phyloP scores from a whole-genome alignment of 2,329 filamentous ascomycete species.

The Sporothrix schenckii region DNA sequence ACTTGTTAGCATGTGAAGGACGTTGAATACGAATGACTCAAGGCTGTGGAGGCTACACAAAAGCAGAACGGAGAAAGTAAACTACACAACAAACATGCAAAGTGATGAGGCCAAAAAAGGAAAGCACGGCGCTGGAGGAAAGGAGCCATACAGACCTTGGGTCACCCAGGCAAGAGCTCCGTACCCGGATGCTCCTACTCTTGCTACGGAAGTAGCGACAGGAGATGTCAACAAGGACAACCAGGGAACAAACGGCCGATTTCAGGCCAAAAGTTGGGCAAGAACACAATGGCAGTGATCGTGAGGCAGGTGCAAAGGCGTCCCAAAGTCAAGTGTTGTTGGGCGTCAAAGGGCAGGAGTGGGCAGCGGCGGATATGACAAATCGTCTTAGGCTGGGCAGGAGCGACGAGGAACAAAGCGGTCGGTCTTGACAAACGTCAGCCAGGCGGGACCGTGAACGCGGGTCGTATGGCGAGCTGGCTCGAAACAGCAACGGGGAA shows the following conservation, averaged over 20 bases:
- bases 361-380: not conserved
- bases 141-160: constrained; percentile 3
- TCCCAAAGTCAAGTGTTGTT: not conserved
- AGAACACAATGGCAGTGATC: not conserved
- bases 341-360: not conserved
- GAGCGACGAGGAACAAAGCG: not conserved
- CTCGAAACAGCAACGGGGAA: not conserved
- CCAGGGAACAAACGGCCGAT: not conserved
- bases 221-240: not conserved
- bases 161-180: not conserved
- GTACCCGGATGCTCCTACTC: not conserved
- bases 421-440: not conserved
- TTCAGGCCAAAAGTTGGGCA: not conserved
- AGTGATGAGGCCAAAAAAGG: not conserved
- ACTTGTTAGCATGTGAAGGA: constrained; percentile 20
- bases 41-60: not conserved
- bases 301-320: not conserved
- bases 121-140: not conserved
- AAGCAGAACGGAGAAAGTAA: not conserved
- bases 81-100: constrained; percentile 4
- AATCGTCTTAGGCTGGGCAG: not conserved
- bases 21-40: constrained; percentile 1
- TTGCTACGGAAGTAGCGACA: not conserved
- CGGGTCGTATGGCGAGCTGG: not conserved
- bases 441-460: not conserved